A percentile compares a stretch with the other conserved stretches of the same genome.
Evolutionary conservation across 1,284 basidiomycete species (phyloP).

Genomic region (Phlebopus sp.): DNA sequence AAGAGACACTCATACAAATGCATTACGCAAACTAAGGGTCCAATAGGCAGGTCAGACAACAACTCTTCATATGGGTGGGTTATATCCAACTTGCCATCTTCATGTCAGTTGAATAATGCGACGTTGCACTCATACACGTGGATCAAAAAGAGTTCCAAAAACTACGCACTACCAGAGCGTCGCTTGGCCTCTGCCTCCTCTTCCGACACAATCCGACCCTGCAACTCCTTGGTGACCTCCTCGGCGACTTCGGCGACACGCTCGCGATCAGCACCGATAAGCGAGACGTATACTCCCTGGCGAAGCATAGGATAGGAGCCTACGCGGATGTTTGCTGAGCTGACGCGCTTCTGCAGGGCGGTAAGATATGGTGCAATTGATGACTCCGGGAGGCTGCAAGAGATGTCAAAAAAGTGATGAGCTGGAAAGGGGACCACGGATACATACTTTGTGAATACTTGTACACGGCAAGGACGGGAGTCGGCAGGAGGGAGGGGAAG

Average conservation of each 20-base stretch:
- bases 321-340: conserved; percentile 75
- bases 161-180: conserved; percentile 10
- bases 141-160: neutral
- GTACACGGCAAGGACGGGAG: conserved; percentile 70
- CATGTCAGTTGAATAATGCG: too few species aligned
- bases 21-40: neutral
- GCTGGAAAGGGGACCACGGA: neutral
- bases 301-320: conserved; percentile 77
- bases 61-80: too few species aligned
- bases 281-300: conserved; percentile 68
- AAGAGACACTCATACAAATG: too few species aligned
- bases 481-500: conserved; percentile 71
- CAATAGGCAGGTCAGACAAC: too few species aligned
- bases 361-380: conserved; percentile 89
- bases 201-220: conserved; percentile 58
- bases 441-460: conserved; percentile 75
- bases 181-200: conserved; percentile 48
- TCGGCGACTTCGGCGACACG: conserved; percentile 54
- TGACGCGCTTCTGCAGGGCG: conserved; percentile 71
- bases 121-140: too few species aligned
- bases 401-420: conserved; percentile 3
- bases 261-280: conserved; percentile 73
- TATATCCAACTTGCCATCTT: too few species aligned
- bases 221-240: conserved; percentile 62
- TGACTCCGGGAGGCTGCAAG: conserved; percentile 73